phyloP scores from a whole-genome alignment of 495 filamentous ascomycete species.

The Aspergillus campestris region DNA sequence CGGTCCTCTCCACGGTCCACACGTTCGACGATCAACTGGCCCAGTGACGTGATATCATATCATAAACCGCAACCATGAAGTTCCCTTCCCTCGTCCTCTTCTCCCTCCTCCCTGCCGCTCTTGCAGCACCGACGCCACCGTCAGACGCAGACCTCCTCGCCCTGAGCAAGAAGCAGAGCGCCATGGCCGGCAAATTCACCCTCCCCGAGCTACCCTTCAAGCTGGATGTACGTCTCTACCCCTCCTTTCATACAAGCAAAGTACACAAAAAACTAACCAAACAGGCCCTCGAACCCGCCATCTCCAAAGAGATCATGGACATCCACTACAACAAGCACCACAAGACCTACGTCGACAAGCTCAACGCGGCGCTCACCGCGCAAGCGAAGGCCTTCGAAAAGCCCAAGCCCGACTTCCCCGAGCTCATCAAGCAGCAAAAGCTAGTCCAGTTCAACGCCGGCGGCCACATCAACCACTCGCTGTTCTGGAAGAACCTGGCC shows the following conservation, averaged over 20 bases:
- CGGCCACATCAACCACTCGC: slow-evolving; percentile 84
- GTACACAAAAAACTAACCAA: not conserved
- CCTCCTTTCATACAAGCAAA: not conserved
- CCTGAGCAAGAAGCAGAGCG: no score
- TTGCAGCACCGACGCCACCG: no score
- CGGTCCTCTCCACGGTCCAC: no score
- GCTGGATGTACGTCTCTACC: slow-evolving; percentile 28
- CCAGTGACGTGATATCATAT: no score
- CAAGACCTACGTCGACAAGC: slow-evolving; percentile 56
- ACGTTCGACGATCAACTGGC: no score
- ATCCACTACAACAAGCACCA: slow-evolving; percentile 63
- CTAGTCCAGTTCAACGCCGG: slow-evolving; percentile 93
- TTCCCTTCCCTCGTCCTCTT: not conserved
- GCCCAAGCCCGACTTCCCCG: slow-evolving; percentile 35
- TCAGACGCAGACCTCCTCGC: no score
- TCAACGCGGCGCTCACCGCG: slow-evolving; percentile 46
- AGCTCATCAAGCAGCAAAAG: slow-evolving; percentile 68
- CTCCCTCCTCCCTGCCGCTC: not conserved
- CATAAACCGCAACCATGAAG: no score
- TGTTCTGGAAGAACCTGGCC: slow-evolving; percentile 88
- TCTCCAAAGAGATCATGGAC: slow-evolving; percentile 96
- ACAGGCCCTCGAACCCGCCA: slow-evolving; percentile 80
- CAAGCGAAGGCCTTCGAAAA: slow-evolving; percentile 33
- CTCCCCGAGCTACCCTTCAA: slow-evolving; percentile 37
- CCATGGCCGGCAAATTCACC: slow-evolving; percentile 16